Evolutionary conservation across 2,329 filamentous ascomycete species (phyloP).

Genomic region (Paecilomyces dactylethromorphus): DNA sequence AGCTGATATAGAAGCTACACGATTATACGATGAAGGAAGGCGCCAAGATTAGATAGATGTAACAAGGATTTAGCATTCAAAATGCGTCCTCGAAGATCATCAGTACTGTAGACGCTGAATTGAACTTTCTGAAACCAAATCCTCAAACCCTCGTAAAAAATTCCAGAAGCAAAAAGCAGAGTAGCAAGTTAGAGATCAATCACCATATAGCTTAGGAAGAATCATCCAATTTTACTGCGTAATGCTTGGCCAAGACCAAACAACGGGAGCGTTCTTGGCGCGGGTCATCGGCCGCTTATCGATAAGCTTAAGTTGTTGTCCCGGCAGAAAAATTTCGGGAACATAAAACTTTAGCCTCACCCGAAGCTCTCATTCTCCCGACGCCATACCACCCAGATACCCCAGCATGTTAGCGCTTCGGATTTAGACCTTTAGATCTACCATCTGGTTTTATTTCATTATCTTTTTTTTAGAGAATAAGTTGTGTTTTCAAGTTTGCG

Average conservation of each 20-base stretch:
- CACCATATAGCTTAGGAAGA: not conserved
- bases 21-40: not conserved
- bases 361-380: not conserved
- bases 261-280: not conserved
- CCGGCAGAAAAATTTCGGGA: slow-evolving; percentile 11
- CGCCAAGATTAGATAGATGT: not conserved
- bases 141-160: not conserved
- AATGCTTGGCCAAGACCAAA: not conserved
- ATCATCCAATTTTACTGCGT: not conserved
- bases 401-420: not conserved
- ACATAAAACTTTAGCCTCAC: slow-evolving; percentile 9
- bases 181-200: not conserved
- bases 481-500: not conserved
- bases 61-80: not conserved
- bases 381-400: not conserved
- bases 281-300: slow-evolving; percentile 1
- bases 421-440: not conserved
- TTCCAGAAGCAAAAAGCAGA: not conserved
- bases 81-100: not conserved
- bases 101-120: too few relatives aligned
- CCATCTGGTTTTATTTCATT: not conserved
- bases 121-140: too few relatives aligned
- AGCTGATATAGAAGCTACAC: not conserved
- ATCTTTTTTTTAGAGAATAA: not conserved
- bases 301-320: slow-evolving; percentile 6